Base-by-base conservation (phyloP, 805 yeast species). In the Saturnispora silvae region DNA sequence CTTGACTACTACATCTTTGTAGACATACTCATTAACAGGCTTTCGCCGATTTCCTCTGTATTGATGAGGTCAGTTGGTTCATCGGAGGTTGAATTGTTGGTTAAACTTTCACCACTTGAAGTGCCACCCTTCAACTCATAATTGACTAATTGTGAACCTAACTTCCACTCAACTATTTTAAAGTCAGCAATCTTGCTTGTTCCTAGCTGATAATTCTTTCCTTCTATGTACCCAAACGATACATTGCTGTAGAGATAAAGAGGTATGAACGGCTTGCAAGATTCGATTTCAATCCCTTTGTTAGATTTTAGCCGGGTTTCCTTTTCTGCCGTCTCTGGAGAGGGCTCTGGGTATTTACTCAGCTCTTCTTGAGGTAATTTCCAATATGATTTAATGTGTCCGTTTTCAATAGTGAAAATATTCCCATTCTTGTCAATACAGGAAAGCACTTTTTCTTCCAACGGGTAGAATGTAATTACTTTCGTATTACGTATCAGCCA, bases 211-310 rank as follows among this genome's bases (percentile, higher is more conserved):
- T n/a, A n/a, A n/a, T n/a, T n/a, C n/a, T n/a, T n/a, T n/a, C n/a
- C n/a, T n/a, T n/a, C n/a, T n/a, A n/a, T n/a, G n/a, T n/a, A n/a
- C n/a, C n/a, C 34, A 43, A 57, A 55, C 13, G 47, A 50, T 18
- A 50, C 39, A 7, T 48, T 46, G 30, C 48, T 44, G 19, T 50
- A 46, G 25, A 46, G 49, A 42, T 52, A 54, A 4, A 48, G 35
- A 7, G 56, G 49, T 4, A 49, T 42, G 26, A 42, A 56, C 7
- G 61, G 60, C 18, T 47, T 53, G 42, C 76, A 67, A 0, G 79
- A 70, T 45, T 74, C 79, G 37, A 75, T 67, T 49, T 74, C 80
- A 23, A 73, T 66, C 8, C 7, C 11, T 13, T 28, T 28, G 8
- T 28, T 15, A 28, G 11, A 7, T 13, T 26, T 26, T 13, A 23